Base-by-base conservation (phyloP, 495 filamentous ascomycete genomes). In the Pyrenula aspistea region DNA sequence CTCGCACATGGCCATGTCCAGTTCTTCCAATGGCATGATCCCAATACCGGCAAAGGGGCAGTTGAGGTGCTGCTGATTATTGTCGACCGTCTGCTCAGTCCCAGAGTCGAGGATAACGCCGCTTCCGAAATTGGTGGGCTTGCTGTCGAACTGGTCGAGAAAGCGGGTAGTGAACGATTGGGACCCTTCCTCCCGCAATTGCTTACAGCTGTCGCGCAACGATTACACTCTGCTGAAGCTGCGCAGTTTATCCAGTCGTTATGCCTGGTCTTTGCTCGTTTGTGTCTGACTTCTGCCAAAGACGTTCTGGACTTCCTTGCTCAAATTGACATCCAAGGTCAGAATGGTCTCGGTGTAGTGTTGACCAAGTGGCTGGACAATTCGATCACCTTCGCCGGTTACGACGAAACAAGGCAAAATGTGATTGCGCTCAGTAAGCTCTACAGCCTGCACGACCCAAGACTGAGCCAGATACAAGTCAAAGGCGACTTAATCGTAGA, bases 81-180 rank as follows among this genome's bases (percentile, higher is more conserved):
- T 61, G 92, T 98, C 61, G 93, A 96, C 67, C 87, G 91, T n/a
- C 77, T 98, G 2, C 78, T 98, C 21, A 21, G 19, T 21, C 86
- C 89, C 0, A 68, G 78, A 1, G 83, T 96, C 24, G 87, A 91
- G 54, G 93, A 97, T 61, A 87, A 87, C 55, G 87, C 90, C 8
- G 93, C 94, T n/a, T 87, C 89, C 4, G 94, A 97, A 71, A 91
- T 98, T 23, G 93, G 93, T 57, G 89, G 91, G 24, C 79, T 98
- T 53, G 93, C 93, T 0, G 93, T 91, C 0, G 93, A 96, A 65
- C 73, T 97, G 57, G 94, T 98, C 4, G 94, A 97, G 69, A 91
- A 88, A 66, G 93, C 92, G 42, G 90, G 91, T 25, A 82, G 85
- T 22, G 91, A 96, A 61, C 79, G 86, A 51, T 82, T 98, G 20